Base-by-base conservation (phyloP, 2,329 filamentous ascomycete species). In the Fusarium pininemorale region DNA sequence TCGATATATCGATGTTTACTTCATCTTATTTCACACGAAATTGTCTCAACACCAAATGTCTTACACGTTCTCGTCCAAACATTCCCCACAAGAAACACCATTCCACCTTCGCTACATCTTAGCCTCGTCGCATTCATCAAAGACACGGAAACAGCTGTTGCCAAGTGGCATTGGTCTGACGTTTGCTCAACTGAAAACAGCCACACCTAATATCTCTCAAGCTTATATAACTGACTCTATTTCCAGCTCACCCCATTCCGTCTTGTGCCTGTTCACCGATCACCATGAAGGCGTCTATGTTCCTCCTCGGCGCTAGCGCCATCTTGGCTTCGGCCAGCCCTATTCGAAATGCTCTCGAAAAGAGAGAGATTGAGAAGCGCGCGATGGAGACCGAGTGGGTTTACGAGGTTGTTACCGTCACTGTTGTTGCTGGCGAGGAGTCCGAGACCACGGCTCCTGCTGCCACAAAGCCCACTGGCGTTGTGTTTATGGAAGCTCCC, bases 221-320 rank as follows among this genome's bases (percentile, higher is more conserved):
- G 53, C 55, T 63, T 66, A 75, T 76, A 72, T 76, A 69, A 70
- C 78, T 78, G 53, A 78, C 76, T 50, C 38, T 42, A 50, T 56
- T 66, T 50, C 63, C 63, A 78, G 76, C 72, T 64, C 47, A 67
- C 48, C 58, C 44, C 65, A 60, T 48, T 69, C 24, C 24, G 24
- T 61, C 56, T 48, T 38, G 55, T 63, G 68, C 62, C 59, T 70
- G 53, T 66, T 59, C 54, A 68, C 69, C 70, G 55, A 69, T 66
- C 81, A 87, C 80, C 72, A 89, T 89, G 87, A 89, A 87, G 84
- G 81, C 84, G 53, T 86, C 87, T 55, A 68, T 85, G 64, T 80
- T 85, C 73, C 80, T 89, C 74, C 80, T 82, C 73, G 81, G 83
- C 75, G 82, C 85, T 71, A 81, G 85, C 78, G 85, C 87, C 76